Evolutionary conservation across 2,329 filamentous ascomycete species (phyloP), one percentile per base, ranked within the genome.

Genomic region (Xylogone sp.): DNA sequence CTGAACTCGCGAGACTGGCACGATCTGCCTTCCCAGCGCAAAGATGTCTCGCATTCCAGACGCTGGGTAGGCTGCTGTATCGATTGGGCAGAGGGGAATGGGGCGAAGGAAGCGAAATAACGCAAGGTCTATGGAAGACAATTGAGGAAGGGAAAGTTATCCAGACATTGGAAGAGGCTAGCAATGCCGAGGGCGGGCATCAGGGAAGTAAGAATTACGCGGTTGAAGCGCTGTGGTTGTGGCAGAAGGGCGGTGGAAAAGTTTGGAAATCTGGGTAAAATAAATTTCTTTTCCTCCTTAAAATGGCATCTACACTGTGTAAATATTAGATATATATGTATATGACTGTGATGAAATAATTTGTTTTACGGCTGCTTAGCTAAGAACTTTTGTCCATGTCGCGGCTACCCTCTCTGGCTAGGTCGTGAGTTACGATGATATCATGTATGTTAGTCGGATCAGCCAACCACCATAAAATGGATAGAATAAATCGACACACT

Each of bases 21-120:
- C 80, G 93, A 29, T 95, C 89, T 50, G 83, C 85, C 0, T 90
- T 96, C 19, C 83, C 94, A 0, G 86, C 88, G 1, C 94, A 99
- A 73, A 75, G 93, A 10, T 97, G 94, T 64, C 80, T 97, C 55
- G 90, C 94, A 0, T 97, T 90, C 69, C 93, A 96, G 70, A 93
- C 92, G 0, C 74, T 97, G 1, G 94, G 94, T 0, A 79, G 94
- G 19, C 81, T 97, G 5, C 69, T 97, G 16, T 97, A 88, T 66
- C 77, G 92, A 8, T 75, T 99, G 0, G 93, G 94, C 0, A 81
- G 77, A 46, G 91, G 83, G 1, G 79, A 84, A 54, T 86, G 79
- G 75, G 82, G 90, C 1, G 84, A 84, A 51, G 83, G 81, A 0
- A 77, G 80, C 2, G 79, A 83, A 21, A 72, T 92, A 51, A 86